Conservation (phyloP, 139 green algal genomes). For the Coccomyxa sp. region DNA sequence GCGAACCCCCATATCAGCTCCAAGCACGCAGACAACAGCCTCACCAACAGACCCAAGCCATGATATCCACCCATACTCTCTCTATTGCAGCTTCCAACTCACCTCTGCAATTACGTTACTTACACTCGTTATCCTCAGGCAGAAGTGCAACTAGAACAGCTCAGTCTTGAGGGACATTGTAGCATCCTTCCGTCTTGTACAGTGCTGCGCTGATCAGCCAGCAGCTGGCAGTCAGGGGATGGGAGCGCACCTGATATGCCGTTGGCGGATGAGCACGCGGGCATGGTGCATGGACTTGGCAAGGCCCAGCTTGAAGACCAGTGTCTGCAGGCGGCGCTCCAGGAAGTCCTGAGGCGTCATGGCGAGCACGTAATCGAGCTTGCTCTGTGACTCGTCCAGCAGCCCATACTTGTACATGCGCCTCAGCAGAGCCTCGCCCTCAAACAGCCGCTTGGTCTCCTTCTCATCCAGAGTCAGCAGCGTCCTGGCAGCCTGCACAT, state of each 20-base stretch:
- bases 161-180: background rate
- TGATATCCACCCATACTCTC: too few relatives aligned
- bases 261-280: slow-evolving; percentile 96
- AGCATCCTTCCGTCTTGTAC: background rate
- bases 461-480: slow-evolving; percentile 97
- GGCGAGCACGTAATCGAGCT: slow-evolving; percentile 99
- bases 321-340: slow-evolving; percentile 89
- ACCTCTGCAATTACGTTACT: too few relatives aligned
- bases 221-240: background rate
- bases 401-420: slow-evolving; percentile 98
- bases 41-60: too few relatives aligned
- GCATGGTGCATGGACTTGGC: slow-evolving; percentile 99
- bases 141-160: too few relatives aligned
- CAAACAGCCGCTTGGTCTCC: slow-evolving; percentile 94
- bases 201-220: too few relatives aligned
- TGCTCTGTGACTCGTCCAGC: slow-evolving; percentile 93
- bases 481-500: slow-evolving; percentile 65
- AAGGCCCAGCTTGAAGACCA: slow-evolving; percentile 99
- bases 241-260: slow-evolving; percentile 85
- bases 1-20: too few relatives aligned
- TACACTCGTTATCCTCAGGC: too few relatives aligned
- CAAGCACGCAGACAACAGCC: too few relatives aligned
- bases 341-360: slow-evolving; percentile 83
- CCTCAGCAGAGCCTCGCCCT: slow-evolving; percentile 91
- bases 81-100: too few relatives aligned